Evolutionary conservation across 768 basidiomycete genomes (phyloP), one percentile per base, ranked within the genome.

Genomic region (Suillus paluster): DNA sequence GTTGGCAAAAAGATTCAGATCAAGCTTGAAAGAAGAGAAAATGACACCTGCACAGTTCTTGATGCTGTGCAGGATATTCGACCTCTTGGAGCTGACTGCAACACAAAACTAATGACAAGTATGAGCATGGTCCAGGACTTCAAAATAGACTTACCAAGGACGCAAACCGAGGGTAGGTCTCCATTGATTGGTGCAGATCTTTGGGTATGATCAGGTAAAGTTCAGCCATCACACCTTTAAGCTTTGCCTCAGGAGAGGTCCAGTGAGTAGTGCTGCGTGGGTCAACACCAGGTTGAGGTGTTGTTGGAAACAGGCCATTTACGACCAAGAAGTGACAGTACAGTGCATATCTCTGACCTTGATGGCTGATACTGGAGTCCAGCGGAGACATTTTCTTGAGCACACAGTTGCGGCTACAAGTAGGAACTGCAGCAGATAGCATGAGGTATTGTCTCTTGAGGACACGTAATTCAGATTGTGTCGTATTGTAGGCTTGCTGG

Each of bases 61-160:
- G 44, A 58, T 58, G 42, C 42, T 58, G 42, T 45, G 41, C n/a
- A 58, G 42, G 25, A 58, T 58, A 27, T 58, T 58, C 1, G 42
- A 58, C 10, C 41, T 41, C 42, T 58, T 17, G 14, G 39, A 45
- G 41, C 57, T 45, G 30, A 58, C 57, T 33, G 39, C 14, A 2
- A n/a, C 27, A 58, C 10, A 27, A 58, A 45, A 33, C 30, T 58
- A 19, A 58, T 25, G 25, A 44, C 25, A 42, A 57, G 48, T 49
- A 49, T 50, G 27, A 50, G 49, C 19, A 2, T 50, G 19, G 44
- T 44, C 44, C 4, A 5, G 44, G 49, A 33, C 27, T 33, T 58
- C 27, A 21, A 41, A 45, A n/a, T 58, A 44, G 25, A 55, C 54
- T 39, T 44, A 58, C 57, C 10, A 58, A 27, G 8, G 41, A 39